These are phyloP conservation scores for Phoenix dactylifera DNA, from an alignment of 176 grass and related monocot species.

Conservation along the genomic window DNA sequence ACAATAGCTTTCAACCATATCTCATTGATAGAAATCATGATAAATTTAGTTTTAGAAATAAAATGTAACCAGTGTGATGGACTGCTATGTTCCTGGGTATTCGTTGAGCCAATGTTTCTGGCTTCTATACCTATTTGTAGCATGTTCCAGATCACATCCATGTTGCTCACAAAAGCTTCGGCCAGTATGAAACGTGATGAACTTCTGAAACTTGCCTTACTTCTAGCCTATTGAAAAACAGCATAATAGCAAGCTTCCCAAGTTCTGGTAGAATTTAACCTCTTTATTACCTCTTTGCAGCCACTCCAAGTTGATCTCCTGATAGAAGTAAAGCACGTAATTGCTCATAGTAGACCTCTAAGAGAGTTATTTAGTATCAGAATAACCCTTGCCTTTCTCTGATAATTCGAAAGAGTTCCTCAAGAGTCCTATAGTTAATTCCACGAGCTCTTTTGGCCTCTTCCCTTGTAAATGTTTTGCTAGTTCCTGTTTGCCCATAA, in stretches of 20 bases:
- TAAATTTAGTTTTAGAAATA: background rate
- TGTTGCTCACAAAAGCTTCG: conserved; percentile 56
- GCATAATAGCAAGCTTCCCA: background rate
- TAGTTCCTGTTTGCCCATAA: conserved; percentile 81
- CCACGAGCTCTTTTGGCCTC: conserved; percentile 61
- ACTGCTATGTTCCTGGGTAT: conserved; percentile 93
- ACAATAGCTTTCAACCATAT: no score
- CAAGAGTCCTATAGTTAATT: conserved; percentile 77
- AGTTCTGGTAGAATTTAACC: background rate
- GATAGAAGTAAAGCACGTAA: conserved; percentile 79
- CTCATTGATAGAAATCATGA: no score
- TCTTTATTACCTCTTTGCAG: conserved; percentile 59
- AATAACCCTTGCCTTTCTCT: conserved; percentile 63
- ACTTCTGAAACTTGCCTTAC: conserved; percentile 68
- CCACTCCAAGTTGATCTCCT: conserved; percentile 34
- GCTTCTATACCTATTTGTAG: conserved; percentile 82
- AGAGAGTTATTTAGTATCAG: conserved; percentile 56
- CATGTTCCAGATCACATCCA: conserved; percentile 78
- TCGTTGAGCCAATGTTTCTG: conserved; percentile 71
- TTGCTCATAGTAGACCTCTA: conserved; percentile 95
- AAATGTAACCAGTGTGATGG: conserved; percentile 68
- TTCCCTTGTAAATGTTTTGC: conserved; percentile 99
- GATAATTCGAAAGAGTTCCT: conserved; percentile 76
- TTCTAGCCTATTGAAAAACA: conserved; percentile 50
- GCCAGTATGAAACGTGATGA: conserved; percentile 85